phyloP scores from a whole-genome alignment of 2,329 filamentous ascomycete species.

The Pleoardoris graminearum region DNA sequence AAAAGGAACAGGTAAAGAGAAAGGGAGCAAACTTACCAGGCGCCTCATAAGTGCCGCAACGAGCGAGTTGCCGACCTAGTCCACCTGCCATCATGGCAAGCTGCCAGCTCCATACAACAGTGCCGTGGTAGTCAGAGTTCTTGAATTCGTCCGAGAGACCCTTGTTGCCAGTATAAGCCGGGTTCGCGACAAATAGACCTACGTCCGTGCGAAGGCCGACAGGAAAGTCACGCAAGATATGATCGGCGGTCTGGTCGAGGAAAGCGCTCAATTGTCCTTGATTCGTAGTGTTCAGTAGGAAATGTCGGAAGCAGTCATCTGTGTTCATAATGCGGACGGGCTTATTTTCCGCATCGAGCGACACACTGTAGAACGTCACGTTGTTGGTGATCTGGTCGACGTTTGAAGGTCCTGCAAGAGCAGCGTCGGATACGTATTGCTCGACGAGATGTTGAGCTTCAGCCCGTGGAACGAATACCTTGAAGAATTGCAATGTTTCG shows the following conservation, averaged over 20 bases:
- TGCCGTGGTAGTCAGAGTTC: constrained; percentile 64
- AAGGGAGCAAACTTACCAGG: constrained; percentile 11
- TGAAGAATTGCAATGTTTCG: constrained; percentile 61
- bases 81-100: constrained; percentile 67
- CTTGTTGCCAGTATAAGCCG: constrained; percentile 57
- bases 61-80: constrained; percentile 59
- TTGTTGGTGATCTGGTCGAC: constrained; percentile 48
- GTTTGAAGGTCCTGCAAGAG: constrained; percentile 53
- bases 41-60: constrained; percentile 48
- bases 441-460: constrained; percentile 54
- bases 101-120: constrained; percentile 68
- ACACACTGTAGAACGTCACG: constrained; percentile 59
- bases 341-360: constrained; percentile 56
- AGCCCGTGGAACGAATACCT: constrained; percentile 48
- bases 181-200: constrained; percentile 64
- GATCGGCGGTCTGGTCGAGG: constrained; percentile 60
- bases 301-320: constrained; percentile 66
- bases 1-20: background rate
- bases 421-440: constrained; percentile 51
- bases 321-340: constrained; percentile 64
- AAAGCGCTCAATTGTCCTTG: constrained; percentile 60
- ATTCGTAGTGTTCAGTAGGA: constrained; percentile 64
- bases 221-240: constrained; percentile 62
- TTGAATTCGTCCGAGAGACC: constrained; percentile 56
- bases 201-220: constrained; percentile 60